phyloP scores from a whole-genome alignment of 2,329 filamentous ascomycete species.

The Fusarium sp. region DNA sequence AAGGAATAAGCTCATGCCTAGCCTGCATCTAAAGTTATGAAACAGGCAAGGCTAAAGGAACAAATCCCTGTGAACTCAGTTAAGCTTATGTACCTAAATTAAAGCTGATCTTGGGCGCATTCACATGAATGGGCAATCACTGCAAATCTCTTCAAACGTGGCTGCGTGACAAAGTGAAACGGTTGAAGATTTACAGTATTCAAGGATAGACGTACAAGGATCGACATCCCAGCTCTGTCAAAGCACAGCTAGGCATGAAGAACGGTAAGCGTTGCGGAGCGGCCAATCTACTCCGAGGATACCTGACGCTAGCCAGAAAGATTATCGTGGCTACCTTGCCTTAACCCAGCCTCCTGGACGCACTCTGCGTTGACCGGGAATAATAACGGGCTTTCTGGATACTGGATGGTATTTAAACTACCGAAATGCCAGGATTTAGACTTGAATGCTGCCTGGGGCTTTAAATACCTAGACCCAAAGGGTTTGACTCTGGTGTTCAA shows the following conservation, averaged over 20 bases:
- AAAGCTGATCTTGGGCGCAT: too few species aligned
- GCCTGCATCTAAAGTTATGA: background rate
- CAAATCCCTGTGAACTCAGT: background rate
- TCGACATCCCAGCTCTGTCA: too few species aligned
- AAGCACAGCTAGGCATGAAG: background rate
- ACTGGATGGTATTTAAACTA: background rate
- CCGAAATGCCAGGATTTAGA: too few species aligned
- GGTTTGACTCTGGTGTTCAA: rapidly evolving
- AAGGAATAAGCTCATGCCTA: background rate
- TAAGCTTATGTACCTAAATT: background rate
- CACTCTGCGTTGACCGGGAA: background rate
- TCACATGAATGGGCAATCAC: background rate
- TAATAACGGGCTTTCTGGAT: background rate
- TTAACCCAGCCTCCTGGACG: background rate
- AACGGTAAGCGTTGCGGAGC: background rate
- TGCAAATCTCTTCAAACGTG: background rate
- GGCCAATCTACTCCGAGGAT: background rate
- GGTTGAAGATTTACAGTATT: background rate
- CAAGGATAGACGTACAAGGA: background rate
- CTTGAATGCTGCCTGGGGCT: rapidly evolving
- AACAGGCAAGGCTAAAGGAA: background rate
- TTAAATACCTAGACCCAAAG: background rate
- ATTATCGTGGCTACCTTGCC: background rate
- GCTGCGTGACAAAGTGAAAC: background rate
- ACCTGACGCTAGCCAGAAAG: background rate